Evolutionary conservation across 805 yeast species (phyloP).

Genomic region (Yamadazyma tumulicola): DNA sequence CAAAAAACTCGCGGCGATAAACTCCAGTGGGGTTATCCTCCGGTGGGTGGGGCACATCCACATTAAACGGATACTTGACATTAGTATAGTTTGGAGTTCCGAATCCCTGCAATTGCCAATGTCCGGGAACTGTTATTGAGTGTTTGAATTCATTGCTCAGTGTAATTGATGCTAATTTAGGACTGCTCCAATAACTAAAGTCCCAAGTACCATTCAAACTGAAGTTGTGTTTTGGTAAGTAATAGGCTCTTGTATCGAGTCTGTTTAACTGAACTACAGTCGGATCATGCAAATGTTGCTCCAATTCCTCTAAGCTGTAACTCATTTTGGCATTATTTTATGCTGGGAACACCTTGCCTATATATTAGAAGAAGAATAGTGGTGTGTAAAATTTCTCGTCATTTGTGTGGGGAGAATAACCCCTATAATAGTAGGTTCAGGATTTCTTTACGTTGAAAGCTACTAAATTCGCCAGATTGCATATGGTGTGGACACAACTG

Average conservation of each 20-base stretch:
- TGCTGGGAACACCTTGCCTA: too few relatives aligned
- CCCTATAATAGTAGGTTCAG: too few relatives aligned
- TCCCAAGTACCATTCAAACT: conserved; percentile 16
- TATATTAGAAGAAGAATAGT: too few relatives aligned
- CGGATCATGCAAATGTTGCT: not conserved
- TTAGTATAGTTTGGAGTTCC: conserved; percentile 36
- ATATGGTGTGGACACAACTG: too few relatives aligned
- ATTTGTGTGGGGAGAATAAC: too few relatives aligned
- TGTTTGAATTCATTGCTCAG: conserved; percentile 1
- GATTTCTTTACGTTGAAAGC: too few relatives aligned
- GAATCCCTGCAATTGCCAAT: conserved; percentile 34
- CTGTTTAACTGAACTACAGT: conserved; percentile 7
- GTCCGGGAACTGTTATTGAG: conserved; percentile 26
- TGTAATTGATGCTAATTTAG: conserved; percentile 8
- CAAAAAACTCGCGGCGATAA: conserved; percentile 20
- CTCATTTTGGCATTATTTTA: too few relatives aligned
- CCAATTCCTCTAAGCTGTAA: not conserved
- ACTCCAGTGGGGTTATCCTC: conserved; percentile 28
- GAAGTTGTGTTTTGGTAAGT: conserved; percentile 10
- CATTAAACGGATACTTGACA: conserved; percentile 26
- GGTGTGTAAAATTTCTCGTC: too few relatives aligned
- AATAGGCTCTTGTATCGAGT: conserved; percentile 14
- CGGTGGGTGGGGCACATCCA: conserved; percentile 31
- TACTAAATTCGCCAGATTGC: too few relatives aligned
- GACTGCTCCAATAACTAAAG: conserved; percentile 11